Base-by-base conservation (phyloP, 169 alveolate genomes). In the Cyclospora cayetanensis region DNA sequence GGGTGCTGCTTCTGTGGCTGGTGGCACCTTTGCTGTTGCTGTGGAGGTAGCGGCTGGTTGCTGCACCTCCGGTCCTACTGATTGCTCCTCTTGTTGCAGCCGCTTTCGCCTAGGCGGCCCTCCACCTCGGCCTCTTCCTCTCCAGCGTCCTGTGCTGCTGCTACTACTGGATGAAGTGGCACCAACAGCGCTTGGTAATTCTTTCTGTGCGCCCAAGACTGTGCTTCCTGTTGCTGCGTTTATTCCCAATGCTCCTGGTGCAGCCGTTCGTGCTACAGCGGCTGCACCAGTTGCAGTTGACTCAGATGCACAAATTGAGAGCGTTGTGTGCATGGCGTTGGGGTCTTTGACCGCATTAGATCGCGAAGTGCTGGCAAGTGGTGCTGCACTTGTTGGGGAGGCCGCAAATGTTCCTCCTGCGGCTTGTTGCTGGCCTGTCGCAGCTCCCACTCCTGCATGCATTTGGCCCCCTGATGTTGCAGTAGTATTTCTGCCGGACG, bases 401-500 rank as follows among this genome's bases (percentile, higher is more conserved):
- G n/a, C n/a, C n/a, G n/a, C n/a, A n/a, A n/a, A n/a, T n/a, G n/a
- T n/a, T n/a, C n/a, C n/a, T n/a, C n/a, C n/a, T n/a, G n/a, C n/a
- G n/a, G n/a, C n/a, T n/a, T n/a, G n/a, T n/a, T n/a, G n/a, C n/a
- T n/a, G n/a, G n/a, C n/a, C n/a, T 55, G 60, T 15, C 15, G 60
- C 60, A 46, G 15, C 60, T 15, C 60, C 60, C 60, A 15, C 60
- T 46, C 60, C n/a, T 15, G 60, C 15, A 46, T 46, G 60, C 60
- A 7, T 11, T 9, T 55, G 70, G 22, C 55, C 55, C 15, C 22
- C 82, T 2, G 46, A 46, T 70, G 53, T 25, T 35, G 82, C 82
- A 70, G 82, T 53, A 37, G 29, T 37, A 46, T 53, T 53, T 35
- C 82, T 70, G 82, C 82, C 82, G 82, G 53, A 29, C 31, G 25